Evolutionary conservation across 179 eudicot species (phyloP).

Genomic region (Heliamphora pulchella): DNA sequence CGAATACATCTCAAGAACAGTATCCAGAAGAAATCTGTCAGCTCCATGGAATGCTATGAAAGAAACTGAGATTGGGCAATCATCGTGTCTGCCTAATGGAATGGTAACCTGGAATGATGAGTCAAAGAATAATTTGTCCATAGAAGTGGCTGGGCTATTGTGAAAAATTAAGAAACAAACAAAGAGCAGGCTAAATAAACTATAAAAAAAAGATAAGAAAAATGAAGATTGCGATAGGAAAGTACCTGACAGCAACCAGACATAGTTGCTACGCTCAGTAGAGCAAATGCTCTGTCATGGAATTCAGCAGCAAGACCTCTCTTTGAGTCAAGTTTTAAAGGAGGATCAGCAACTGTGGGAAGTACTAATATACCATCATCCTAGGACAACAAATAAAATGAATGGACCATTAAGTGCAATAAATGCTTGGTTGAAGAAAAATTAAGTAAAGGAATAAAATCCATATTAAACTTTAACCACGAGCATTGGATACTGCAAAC

Average conservation of each 20-base stretch:
- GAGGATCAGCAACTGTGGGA: slow-evolving; percentile 76
- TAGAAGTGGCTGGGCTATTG: slow-evolving; percentile 1
- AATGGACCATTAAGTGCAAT: slow-evolving; percentile 10
- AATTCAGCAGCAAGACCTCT: slow-evolving; percentile 47
- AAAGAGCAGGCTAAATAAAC: background rate
- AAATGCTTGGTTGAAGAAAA: background rate
- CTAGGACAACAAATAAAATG: slow-evolving; percentile 25
- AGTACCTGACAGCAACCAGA: slow-evolving; percentile 93
- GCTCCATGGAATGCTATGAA: slow-evolving; percentile 70
- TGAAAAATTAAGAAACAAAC: background rate
- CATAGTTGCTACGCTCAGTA: slow-evolving; percentile 73
- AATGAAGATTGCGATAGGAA: background rate
- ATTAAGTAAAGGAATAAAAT: background rate
- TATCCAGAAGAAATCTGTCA: slow-evolving; percentile 88
- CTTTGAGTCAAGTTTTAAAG: slow-evolving; percentile 44
- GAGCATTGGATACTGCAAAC: background rate
- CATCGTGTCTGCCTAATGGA: slow-evolving; percentile 69
- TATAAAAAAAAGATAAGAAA: background rate
- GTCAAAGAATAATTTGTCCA: slow-evolving; percentile 11
- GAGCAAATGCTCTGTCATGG: slow-evolving; percentile 51
- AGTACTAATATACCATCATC: slow-evolving; percentile 76
- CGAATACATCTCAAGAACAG: slow-evolving; percentile 65
- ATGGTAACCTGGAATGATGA: slow-evolving; percentile 44
- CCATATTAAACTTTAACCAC: background rate
- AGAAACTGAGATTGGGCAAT: slow-evolving; percentile 59